A percentile compares a stretch with the other conserved stretches of the same genome.
phyloP scores from a whole-genome alignment of 345 rosid species.

The Limnanthes douglasii region DNA sequence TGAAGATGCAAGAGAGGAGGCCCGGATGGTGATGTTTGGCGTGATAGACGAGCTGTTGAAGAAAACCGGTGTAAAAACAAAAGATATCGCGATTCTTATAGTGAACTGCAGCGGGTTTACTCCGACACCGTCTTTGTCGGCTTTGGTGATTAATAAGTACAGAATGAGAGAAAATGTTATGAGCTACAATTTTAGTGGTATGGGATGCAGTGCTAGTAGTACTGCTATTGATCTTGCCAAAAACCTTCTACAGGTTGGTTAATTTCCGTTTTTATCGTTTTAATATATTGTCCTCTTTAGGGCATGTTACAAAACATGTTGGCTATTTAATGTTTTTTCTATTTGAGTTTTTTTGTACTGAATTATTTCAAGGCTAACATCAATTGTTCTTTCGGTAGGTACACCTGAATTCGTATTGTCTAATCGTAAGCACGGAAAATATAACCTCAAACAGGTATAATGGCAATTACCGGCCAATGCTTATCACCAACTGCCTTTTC shows the following conservation, averaged over 20 bases:
- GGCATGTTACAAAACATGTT: no score
- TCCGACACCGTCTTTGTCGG: conserved; percentile 47
- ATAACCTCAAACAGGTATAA: conserved; percentile 27
- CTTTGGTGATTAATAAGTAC: conserved; percentile 45
- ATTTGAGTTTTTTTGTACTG: no score
- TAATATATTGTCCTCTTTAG: no score
- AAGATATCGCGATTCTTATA: conserved; percentile 40
- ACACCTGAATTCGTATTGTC: conserved; percentile 32
- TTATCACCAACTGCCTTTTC: conserved; percentile 40
- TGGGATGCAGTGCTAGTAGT: conserved; percentile 52
- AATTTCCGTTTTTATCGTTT: no score
- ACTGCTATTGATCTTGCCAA: conserved; percentile 25
- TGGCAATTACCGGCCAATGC: conserved; percentile 44
- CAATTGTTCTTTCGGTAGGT: conserved; percentile 27
- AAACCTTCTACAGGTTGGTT: conserved; percentile 27
- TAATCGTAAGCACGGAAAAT: conserved; percentile 48
- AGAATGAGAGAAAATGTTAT: conserved; percentile 55
- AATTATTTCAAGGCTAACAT: no score
- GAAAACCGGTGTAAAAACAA: conserved; percentile 42
- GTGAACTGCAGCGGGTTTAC: conserved; percentile 56
- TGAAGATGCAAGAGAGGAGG: conserved; percentile 82
- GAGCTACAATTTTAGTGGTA: conserved; percentile 51
- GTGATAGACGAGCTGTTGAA: conserved; percentile 58
- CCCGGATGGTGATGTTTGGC: conserved; percentile 87
- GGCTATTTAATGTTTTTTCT: no score